Evolutionary conservation across 805 yeast species (phyloP).

Genomic region (Yamadazyma paraphyllophila): DNA sequence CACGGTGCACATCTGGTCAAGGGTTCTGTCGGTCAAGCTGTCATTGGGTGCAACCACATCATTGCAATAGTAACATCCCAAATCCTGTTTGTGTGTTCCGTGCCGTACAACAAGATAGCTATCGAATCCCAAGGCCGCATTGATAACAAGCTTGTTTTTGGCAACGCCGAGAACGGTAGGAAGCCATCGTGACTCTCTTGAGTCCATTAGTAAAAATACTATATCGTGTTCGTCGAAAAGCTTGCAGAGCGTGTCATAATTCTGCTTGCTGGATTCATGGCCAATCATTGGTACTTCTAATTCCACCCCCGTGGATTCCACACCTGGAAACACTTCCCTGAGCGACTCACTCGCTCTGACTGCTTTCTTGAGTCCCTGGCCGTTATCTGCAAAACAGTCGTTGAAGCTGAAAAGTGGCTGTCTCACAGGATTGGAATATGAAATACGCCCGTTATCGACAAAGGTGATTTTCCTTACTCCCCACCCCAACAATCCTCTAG

Average conservation of each 20-base stretch:
- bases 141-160: constrained; percentile 69
- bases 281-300: constrained; percentile 96
- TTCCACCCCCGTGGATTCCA: constrained; percentile 57
- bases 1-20: constrained; percentile 98
- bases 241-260: constrained; percentile 50
- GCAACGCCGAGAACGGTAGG: constrained; percentile 82
- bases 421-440: constrained; percentile 92
- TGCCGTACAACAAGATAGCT: constrained; percentile 93
- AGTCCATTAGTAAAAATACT: constrained; percentile 82
- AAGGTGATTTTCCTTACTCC: constrained; percentile 84
- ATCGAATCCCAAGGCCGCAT: constrained; percentile 95
- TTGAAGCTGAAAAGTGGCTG: constrained; percentile 82
- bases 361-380: constrained; percentile 74
- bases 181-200: constrained; percentile 96
- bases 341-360: constrained; percentile 71
- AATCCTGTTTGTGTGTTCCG: constrained; percentile 46
- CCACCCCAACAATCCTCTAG: constrained; percentile 89
- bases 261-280: constrained; percentile 71
- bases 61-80: constrained; percentile 95
- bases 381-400: constrained; percentile 67
- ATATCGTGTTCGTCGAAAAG: constrained; percentile 71
- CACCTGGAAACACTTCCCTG: constrained; percentile 75
- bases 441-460: constrained; percentile 85
- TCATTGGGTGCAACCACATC: constrained; percentile 94
- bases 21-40: constrained; percentile 78